Percentiles rank a stretch among this genome's conserved stretches.
phyloP scores from a whole-genome alignment of 257 asterid species.

The Ilex aquifolium region DNA sequence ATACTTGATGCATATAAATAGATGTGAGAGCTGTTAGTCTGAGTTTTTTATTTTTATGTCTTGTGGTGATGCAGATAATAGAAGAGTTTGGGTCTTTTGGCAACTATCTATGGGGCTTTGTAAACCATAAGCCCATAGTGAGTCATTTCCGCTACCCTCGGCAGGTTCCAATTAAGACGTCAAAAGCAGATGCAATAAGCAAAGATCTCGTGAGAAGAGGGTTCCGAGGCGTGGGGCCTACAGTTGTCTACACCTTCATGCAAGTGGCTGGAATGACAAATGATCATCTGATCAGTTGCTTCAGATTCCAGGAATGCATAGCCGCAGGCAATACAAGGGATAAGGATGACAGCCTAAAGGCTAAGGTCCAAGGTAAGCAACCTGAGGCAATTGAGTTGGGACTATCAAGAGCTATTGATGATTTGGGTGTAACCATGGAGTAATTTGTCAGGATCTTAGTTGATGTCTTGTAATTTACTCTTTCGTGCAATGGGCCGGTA shows the following conservation, averaged over 20 bases:
- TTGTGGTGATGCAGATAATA: slow-evolving; percentile 49
- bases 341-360: slow-evolving; percentile 29
- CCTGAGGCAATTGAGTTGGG: slow-evolving; percentile 40
- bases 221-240: slow-evolving; percentile 91
- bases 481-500: slow-evolving; percentile 9
- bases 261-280: slow-evolving; percentile 88
- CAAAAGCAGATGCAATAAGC: slow-evolving; percentile 91
- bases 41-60: too few relatives aligned
- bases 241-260: slow-evolving; percentile 94
- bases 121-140: slow-evolving; percentile 66
- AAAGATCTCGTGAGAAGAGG: slow-evolving; percentile 91
- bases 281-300: slow-evolving; percentile 88
- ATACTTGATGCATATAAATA: not conserved
- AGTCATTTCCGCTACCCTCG: slow-evolving; percentile 78
- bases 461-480: slow-evolving; percentile 25
- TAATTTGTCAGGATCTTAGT: slow-evolving; percentile 11
- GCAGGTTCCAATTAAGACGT: slow-evolving; percentile 85
- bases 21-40: not conserved
- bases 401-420: slow-evolving; percentile 46
- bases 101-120: slow-evolving; percentile 85
- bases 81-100: slow-evolving; percentile 79
- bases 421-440: slow-evolving; percentile 49
- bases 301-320: slow-evolving; percentile 68
- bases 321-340: slow-evolving; percentile 29
- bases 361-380: slow-evolving; percentile 31